A percentile compares a stretch with the other conserved stretches of the same genome.
Evolutionary conservation across 1,284 basidiomycete species (phyloP).

Genomic region (Puccinia horiana): DNA sequence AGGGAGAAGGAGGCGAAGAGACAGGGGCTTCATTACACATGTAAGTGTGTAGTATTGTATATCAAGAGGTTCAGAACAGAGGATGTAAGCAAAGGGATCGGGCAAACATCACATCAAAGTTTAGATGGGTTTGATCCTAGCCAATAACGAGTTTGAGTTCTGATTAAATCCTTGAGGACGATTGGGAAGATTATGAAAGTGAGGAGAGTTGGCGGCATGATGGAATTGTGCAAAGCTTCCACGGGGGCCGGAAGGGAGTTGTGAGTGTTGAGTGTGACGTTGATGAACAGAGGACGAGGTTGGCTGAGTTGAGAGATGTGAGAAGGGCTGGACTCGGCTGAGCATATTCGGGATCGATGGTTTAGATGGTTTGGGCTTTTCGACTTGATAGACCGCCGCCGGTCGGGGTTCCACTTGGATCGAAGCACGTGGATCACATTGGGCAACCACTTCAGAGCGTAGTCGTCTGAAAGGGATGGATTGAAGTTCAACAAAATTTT

Average conservation of each 20-base stretch:
- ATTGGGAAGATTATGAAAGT: too few relatives aligned
- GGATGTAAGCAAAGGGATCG: not conserved
- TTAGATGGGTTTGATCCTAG: slow-evolving; percentile 21
- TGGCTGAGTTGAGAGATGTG: not conserved
- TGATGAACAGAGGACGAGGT: not conserved
- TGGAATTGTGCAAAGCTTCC: not conserved
- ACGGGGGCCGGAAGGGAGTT: not conserved
- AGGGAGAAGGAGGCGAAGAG: not conserved
- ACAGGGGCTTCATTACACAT: not conserved
- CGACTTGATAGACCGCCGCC: slow-evolving; percentile 6
- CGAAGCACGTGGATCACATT: slow-evolving; percentile 43
- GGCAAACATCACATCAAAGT: not conserved
- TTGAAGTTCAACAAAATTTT: not conserved
- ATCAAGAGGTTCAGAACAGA: not conserved
- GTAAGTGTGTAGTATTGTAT: not conserved
- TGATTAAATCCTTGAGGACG: not conserved
- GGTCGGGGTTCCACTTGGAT: slow-evolving; percentile 27
- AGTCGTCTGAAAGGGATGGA: not conserved
- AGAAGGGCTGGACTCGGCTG: slow-evolving; percentile 13
- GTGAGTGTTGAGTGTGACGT: not conserved
- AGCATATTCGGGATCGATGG: not conserved
- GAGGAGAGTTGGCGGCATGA: not conserved
- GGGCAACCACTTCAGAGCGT: slow-evolving; percentile 31
- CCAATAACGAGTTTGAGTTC: not conserved
- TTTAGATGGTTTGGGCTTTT: not conserved